These are phyloP conservation scores for Eutypa lata DNA, from an alignment of 2,329 filamentous ascomycete species.

Conservation along the genomic window DNA sequence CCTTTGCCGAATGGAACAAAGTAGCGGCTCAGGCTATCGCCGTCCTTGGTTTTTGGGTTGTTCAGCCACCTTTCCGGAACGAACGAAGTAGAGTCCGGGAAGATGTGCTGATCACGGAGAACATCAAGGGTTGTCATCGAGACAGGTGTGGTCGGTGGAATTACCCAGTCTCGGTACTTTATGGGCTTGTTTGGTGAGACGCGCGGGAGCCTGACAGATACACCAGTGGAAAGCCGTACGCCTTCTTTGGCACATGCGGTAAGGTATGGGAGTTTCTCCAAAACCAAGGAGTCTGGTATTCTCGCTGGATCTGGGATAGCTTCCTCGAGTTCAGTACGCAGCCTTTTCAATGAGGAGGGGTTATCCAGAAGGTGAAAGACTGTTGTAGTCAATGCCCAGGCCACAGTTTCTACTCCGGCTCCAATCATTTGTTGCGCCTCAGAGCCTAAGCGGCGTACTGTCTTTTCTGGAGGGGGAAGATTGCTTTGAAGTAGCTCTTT, in stretches of 20 bases:
- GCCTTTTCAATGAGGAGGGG: conserved; percentile 1
- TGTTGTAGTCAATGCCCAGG: conserved; percentile 9
- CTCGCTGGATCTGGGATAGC: conserved; percentile 12
- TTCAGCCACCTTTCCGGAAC: conserved; percentile 5
- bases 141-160: conserved; percentile 25
- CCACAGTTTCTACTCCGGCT: conserved; percentile 26
- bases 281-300: conserved; percentile 6
- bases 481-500: background rate
- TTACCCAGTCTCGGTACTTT: conserved; percentile 18
- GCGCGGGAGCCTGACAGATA: conserved; percentile 22
- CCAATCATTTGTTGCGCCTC: conserved; percentile 12
- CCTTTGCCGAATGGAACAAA: conserved; percentile 2
- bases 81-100: background rate
- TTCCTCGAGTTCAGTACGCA: conserved; percentile 8
- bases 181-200: conserved; percentile 16
- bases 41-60: background rate
- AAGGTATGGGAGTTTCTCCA: conserved; percentile 24
- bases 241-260: conserved; percentile 25
- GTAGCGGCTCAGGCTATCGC: background rate
- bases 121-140: conserved; percentile 25
- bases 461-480: conserved; percentile 9
- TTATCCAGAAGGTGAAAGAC: conserved; percentile 12
- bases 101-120: conserved; percentile 2
- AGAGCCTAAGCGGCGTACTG: conserved; percentile 2
- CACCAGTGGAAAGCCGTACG: conserved; percentile 31